A percentile compares a stretch with the other conserved stretches of the same genome.
Conservation (phyloP, 1,139 yeast genomes). For the Magnusiomyces ingens region DNA sequence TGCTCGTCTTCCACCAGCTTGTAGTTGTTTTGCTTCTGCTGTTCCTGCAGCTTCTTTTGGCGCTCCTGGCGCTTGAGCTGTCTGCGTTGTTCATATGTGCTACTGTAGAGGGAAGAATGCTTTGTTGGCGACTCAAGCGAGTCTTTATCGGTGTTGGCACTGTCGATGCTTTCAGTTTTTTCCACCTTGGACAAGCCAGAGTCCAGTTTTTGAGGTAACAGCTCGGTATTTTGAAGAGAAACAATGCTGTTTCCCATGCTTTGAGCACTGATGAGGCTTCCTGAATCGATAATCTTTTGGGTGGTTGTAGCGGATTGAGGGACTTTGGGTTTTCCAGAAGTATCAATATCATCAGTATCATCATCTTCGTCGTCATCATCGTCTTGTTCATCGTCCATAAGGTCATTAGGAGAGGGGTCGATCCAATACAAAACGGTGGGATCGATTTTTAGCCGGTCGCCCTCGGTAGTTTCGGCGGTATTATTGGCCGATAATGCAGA, state of each 20-base stretch:
- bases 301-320: too few species aligned
- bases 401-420: conserved; percentile 19
- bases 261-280: too few species aligned
- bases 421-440: conserved; percentile 30
- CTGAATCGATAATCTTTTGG: too few species aligned
- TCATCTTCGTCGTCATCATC: conserved; percentile 9
- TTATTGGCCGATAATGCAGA: conserved; percentile 14
- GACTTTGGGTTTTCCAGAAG: too few species aligned
- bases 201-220: too few species aligned
- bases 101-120: background rate
- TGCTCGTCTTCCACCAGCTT: background rate
- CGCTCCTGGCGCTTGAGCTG: conserved; percentile 1
- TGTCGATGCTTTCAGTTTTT: background rate
- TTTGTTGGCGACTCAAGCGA: background rate
- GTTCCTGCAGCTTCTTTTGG: too few species aligned
- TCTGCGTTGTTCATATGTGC: background rate
- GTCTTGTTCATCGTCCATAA: conserved; percentile 15
- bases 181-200: background rate
- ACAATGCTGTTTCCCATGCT: too few species aligned
- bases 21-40: background rate
- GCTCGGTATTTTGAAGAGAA: too few species aligned
- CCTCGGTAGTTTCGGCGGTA: conserved; percentile 10
- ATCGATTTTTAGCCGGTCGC: conserved; percentile 13
- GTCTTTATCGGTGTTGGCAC: background rate
- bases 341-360: background rate